phyloP scores from a whole-genome alignment of 2,329 filamentous ascomycete species.

The Sphaceloma murrayae region DNA sequence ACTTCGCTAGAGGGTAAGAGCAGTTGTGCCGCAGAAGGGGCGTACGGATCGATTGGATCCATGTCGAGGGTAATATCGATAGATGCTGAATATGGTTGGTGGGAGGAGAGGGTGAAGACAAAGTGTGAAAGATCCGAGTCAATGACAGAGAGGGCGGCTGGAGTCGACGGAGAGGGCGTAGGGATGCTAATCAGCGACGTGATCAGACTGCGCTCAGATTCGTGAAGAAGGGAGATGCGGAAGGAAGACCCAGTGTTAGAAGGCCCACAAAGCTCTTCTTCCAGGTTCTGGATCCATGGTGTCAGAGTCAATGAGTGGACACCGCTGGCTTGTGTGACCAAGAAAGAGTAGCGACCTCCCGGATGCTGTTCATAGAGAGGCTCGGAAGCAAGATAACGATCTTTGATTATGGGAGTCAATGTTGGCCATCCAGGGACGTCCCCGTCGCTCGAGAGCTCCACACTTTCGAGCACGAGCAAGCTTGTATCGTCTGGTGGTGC shows the following conservation, averaged over 20 bases:
- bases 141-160: conserved; percentile 39
- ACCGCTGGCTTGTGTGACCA: conserved; percentile 46
- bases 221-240: conserved; percentile 47
- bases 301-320: conserved; percentile 48
- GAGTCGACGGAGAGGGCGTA: conserved; percentile 35
- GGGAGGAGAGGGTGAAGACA: conserved; percentile 41
- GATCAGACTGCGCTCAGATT: conserved; percentile 40
- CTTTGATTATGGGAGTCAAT: conserved; percentile 20
- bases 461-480: conserved; percentile 10
- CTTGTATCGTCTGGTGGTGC: conserved; percentile 9
- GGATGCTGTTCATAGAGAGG: conserved; percentile 22
- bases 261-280: conserved; percentile 46
- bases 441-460: conserved; percentile 1
- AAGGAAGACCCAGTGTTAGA: conserved; percentile 46
- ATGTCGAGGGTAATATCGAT: conserved; percentile 41
- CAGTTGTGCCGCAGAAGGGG: conserved; percentile 18
- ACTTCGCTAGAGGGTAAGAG: conserved; percentile 44
- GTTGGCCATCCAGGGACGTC: conserved; percentile 20
- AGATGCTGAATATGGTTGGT: conserved; percentile 42
- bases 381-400: conserved; percentile 6
- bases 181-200: conserved; percentile 37
- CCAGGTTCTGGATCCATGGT: conserved; percentile 48
- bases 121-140: conserved; percentile 51
- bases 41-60: conserved; percentile 19
- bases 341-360: conserved; percentile 48